phyloP scores from a whole-genome alignment of 2,329 filamentous ascomycete species.

The Diplodia sapinea region DNA sequence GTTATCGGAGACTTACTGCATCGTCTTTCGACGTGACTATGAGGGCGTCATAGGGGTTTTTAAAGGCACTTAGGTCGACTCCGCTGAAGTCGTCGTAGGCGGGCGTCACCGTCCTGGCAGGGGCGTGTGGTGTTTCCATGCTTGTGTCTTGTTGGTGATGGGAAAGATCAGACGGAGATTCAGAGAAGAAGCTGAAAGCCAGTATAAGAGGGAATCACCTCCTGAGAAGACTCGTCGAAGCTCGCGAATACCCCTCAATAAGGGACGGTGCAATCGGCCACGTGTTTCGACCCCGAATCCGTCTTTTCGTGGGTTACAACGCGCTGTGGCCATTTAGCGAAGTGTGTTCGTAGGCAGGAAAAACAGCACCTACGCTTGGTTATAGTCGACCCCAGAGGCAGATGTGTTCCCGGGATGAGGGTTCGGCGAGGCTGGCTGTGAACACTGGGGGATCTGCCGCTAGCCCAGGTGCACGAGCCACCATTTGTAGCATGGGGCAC shows the following conservation, averaged over 20 bases:
- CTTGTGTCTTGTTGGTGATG: not conserved
- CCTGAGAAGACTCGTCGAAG: not conserved
- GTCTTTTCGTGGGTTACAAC: no score
- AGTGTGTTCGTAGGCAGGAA: not conserved
- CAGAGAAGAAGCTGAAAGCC: not conserved
- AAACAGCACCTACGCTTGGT: not conserved
- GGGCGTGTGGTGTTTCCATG: conserved; percentile 20
- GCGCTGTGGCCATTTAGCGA: not conserved
- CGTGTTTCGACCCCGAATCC: not conserved
- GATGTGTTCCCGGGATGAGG: not conserved
- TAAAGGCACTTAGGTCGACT: conserved; percentile 47
- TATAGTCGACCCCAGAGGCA: not conserved
- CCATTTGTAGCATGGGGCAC: conserved; percentile 14
- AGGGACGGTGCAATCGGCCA: not conserved
- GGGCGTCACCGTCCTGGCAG: conserved; percentile 23
- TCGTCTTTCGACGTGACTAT: conserved; percentile 71
- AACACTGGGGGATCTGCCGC: conserved; percentile 10
- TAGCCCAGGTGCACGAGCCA: conserved; percentile 1
- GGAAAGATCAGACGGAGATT: not conserved
- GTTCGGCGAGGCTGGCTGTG: not conserved
- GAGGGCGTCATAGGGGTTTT: conserved; percentile 78
- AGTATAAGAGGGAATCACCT: not conserved
- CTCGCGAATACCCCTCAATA: not conserved
- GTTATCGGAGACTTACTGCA: conserved; percentile 58
- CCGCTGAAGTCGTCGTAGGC: conserved; percentile 48